Base-by-base conservation (phyloP, 2,329 filamentous ascomycete species). In the Fusarium compactum region DNA sequence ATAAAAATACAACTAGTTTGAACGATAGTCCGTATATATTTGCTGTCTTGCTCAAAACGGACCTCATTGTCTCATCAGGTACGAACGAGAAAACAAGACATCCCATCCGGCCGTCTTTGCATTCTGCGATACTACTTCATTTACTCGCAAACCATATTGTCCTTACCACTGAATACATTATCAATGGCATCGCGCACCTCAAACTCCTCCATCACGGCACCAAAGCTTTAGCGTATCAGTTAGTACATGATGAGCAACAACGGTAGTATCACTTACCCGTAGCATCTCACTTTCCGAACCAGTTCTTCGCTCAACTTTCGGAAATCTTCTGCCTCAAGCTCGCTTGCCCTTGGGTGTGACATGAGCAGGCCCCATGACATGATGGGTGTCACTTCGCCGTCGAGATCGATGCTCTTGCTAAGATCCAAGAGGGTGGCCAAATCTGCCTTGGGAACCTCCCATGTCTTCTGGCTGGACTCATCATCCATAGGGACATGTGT, bases 351-450 rank as follows among this genome's bases (percentile, higher is more conserved):
- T 40, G 91, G 88, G 79, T 96, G 91, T 47, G 85, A 86, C 67
- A 94, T 83, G 52, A 98, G 86, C 81, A 93, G 92, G 52, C 93
- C 92, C 89, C 96, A 95, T 1, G 95, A 95, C 93, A 97, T 97
- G 71, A 98, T 92, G 0, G 96, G 96, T 20, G 95, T 98, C 75
- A 98, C 93, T 81, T 97, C 93, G 55, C 94, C 94, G 66, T 96
- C 93, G 4, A 96, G 88, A 73, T 96, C 91, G 27, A 98, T 85
- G 74, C 91, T 90, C 73, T 90, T 88, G 82, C 94, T 97, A 58
- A 98, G 86, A 77, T 97, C 92, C 65, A 98, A 87, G 57, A 98
- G 85, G 57, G 92, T 97, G 54, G 90, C 84, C 52, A 99, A 85
- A 76, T 96, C 93, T 40, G 87, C 87, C 78, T 91, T 92, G 63